phyloP scores from a whole-genome alignment of 495 filamentous ascomycete genomes.

The Lasiosphaeria miniovina region DNA sequence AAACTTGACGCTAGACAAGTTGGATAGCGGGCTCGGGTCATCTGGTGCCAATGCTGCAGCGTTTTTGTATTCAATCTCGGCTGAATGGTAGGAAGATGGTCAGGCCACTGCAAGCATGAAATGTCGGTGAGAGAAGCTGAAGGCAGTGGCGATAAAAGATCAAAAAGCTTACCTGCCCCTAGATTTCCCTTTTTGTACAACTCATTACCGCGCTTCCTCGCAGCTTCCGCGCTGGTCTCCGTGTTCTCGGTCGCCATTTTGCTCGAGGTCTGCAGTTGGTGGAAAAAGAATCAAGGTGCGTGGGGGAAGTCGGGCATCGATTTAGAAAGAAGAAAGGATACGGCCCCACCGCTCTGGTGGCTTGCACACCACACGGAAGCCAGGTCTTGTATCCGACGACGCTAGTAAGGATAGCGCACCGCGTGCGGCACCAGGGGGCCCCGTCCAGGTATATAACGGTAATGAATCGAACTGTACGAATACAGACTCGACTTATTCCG shows the following conservation, averaged over 20 bases:
- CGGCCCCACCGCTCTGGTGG: too few species aligned
- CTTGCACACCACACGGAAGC: too few species aligned
- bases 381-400: too few species aligned
- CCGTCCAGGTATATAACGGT: too few species aligned
- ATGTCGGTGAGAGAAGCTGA: neutral
- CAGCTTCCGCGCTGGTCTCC: neutral
- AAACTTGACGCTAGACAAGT: conserved; percentile 33
- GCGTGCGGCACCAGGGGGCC: too few species aligned
- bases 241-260: neutral
- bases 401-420: too few species aligned
- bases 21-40: conserved; percentile 30
- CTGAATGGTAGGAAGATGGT: neutral
- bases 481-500: too few species aligned
- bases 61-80: conserved; percentile 6
- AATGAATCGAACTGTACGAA: too few species aligned
- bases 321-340: too few species aligned
- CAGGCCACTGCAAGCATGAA: neutral
- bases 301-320: too few species aligned
- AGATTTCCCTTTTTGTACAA: conserved; percentile 5
- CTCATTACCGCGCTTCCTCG: conserved; percentile 6
- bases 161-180: neutral
- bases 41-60: conserved; percentile 18
- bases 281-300: too few species aligned
- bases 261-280: too few species aligned
- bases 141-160: neutral